Evolutionary conservation across 495 filamentous ascomycete species (phyloP), one percentile per base, ranked within the genome.

Genomic region (Penicillium nucicola): DNA sequence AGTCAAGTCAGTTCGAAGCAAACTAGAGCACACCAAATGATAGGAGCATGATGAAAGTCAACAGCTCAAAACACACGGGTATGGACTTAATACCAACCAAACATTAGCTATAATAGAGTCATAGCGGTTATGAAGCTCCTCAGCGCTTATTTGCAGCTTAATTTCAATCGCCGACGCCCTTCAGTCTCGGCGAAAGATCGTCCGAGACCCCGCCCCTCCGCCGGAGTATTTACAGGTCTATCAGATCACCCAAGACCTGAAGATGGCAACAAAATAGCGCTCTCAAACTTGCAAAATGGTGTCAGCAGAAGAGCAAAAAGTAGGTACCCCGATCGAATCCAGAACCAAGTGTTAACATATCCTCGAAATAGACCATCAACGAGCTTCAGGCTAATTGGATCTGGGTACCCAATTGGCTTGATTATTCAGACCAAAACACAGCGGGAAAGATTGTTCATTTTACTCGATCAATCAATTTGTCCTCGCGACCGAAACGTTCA

Each of bases 351-450:
- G 7, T 28, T 45, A 3, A 45, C 31, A 22, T 23, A 33, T 23
- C 25, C 15, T 39, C 41, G 41, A 22, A 36, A 20, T 18, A 72
- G 67, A 68, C 46, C 18, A 67, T 70, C 45, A 57, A 67, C 17
- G 49, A 43, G 19, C 67, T 72, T 45, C 64, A 68, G 47, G 62
- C 56, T 6, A 69, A 63, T 48, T 72, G 69, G 69, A 55, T 70
- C 49, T 72, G 69, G 69, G 34, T 50, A 9, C 62, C 66, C 6
- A 48, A 66, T 49, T 72, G 69, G 69, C 47, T 58, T 18, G 69
- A 72, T 34, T 64, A 56, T 22, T 66, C 66, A 2, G 30, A 19
- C 11, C 17, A 11, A 9, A 69, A 69, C 35, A 66, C 65, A 17
- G 61, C 57, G 7, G 69, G 67, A 14, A 53, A 55, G 30, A 52